Evolutionary conservation across 1,284 basidiomycete species (phyloP).

Genomic region (Porodaedalea pini): DNA sequence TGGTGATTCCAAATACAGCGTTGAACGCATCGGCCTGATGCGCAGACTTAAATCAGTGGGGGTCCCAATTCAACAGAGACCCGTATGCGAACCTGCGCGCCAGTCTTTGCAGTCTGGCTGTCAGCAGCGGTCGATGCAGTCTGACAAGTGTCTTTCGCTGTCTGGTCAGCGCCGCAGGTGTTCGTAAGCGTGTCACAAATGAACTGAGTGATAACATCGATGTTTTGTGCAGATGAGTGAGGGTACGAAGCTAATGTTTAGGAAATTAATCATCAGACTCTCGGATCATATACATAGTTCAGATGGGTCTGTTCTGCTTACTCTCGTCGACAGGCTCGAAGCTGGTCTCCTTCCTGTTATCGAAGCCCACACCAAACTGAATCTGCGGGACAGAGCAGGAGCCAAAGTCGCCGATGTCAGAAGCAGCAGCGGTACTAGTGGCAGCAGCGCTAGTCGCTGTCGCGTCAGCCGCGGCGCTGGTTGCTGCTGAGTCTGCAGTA

Average conservation of each 20-base stretch:
- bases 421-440: constrained; percentile 26
- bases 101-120: constrained; percentile 41
- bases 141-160: constrained; percentile 48
- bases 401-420: constrained; percentile 48
- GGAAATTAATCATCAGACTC: no score
- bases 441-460: constrained; percentile 21
- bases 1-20: constrained; percentile 47
- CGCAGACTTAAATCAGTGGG: constrained; percentile 41
- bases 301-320: no score
- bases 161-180: constrained; percentile 47
- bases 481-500: constrained; percentile 11
- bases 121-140: constrained; percentile 41
- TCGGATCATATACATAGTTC: no score
- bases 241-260: constrained; percentile 47
- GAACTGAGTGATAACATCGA: constrained; percentile 50
- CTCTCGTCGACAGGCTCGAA: constrained; percentile 48
- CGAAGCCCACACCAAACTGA: constrained; percentile 56
- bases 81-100: constrained; percentile 36
- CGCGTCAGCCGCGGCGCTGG: background rate
- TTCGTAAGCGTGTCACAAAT: constrained; percentile 54
- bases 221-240: constrained; percentile 52
- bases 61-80: no score
- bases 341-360: constrained; percentile 53
- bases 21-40: constrained; percentile 58
- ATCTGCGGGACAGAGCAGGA: constrained; percentile 55